Evolutionary conservation across 768 basidiomycete species (phyloP), one percentile per base, ranked within the genome.

Genomic region (Mycena albidolilacea): DNA sequence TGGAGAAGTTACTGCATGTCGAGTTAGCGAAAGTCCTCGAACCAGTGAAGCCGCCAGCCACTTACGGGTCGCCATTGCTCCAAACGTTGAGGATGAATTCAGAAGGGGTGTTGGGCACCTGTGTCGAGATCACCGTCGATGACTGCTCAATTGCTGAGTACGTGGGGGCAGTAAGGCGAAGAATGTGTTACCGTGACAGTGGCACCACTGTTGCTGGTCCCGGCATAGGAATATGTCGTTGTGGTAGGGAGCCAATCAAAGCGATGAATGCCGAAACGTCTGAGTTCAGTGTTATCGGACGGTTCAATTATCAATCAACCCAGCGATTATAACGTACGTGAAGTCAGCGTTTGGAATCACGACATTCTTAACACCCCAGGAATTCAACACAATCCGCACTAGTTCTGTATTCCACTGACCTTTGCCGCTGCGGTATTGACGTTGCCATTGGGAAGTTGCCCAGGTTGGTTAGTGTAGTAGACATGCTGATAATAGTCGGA

Each of bases 41-140:
- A 68, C 75, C 75, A 46, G 71, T 70, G 38, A 65, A 70, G 50
- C 64, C 73, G 41, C 41, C 9, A 30, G 2, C 71, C 67, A 8
- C 41, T 9, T 43, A 43, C 41, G 10, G 14, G 5, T 30, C 30
- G 30, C 30, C 30, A 3, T 30, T 30, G 30, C 30, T 30, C 30
- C 74, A 75, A 39, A 75, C 74, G n/a, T 75, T 75, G 15, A 75
- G 50, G 6, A 75, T 35, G n/a, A 75, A 68, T 43, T 70, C 71
- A 3, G 74, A 70, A 6, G 71, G 50, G 7, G 64, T 65, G 15
- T 59, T 73, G 9, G 75, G 72, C 0, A 76, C 75, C 23, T 74
- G 65, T 58, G 69, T 71, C 30, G 66, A 69, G 50, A 76, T 54
- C 0, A 67, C 64, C 2, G 70, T 68, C 5, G 54, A 41, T 30